Percentiles rank a stretch among this genome's conserved stretches.
Evolutionary conservation across 2,329 filamentous ascomycete species (phyloP).

Genomic region (Malbranchea cinnamomea): DNA sequence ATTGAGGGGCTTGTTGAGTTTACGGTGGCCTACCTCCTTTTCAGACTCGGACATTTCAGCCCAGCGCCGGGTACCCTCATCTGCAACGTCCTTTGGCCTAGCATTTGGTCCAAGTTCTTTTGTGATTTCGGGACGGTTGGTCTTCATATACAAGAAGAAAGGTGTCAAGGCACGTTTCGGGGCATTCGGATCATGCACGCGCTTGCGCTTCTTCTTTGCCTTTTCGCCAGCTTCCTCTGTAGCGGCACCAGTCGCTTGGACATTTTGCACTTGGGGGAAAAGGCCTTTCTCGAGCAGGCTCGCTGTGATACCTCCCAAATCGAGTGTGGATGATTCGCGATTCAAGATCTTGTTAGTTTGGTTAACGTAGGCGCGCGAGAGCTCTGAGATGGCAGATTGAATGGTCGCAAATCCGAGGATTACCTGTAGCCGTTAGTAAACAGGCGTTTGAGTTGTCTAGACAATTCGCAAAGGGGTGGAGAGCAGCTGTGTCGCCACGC

Average conservation of each 20-base stretch:
- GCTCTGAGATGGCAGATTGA: conserved; percentile 61
- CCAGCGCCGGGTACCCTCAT: conserved; percentile 80
- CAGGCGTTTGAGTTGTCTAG: background rate
- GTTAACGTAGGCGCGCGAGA: conserved; percentile 71
- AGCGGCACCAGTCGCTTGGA: conserved; percentile 14
- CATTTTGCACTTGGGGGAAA: conserved; percentile 15
- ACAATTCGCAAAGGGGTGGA: conserved; percentile 4
- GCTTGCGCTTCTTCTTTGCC: conserved; percentile 89
- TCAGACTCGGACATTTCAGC: conserved; percentile 57
- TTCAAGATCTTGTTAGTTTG: conserved; percentile 75
- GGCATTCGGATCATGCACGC: conserved; percentile 77
- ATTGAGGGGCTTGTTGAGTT: no score
- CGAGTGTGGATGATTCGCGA: conserved; percentile 37
- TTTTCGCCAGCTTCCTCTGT: conserved; percentile 39
- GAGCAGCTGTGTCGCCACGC: background rate
- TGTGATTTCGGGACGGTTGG: conserved; percentile 69
- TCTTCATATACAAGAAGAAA: conserved; percentile 90
- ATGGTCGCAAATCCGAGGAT: conserved; percentile 65
- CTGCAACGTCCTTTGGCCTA: conserved; percentile 73
- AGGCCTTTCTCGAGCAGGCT: conserved; percentile 32
- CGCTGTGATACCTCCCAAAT: conserved; percentile 36
- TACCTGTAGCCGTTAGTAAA: conserved; percentile 39
- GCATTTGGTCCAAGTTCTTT: conserved; percentile 59
- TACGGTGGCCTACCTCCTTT: conserved; percentile 53
- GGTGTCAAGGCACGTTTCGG: conserved; percentile 89